Evolutionary conservation across 2,329 filamentous ascomycete species (phyloP).

Genomic region (Xylariomycetidae sp.): DNA sequence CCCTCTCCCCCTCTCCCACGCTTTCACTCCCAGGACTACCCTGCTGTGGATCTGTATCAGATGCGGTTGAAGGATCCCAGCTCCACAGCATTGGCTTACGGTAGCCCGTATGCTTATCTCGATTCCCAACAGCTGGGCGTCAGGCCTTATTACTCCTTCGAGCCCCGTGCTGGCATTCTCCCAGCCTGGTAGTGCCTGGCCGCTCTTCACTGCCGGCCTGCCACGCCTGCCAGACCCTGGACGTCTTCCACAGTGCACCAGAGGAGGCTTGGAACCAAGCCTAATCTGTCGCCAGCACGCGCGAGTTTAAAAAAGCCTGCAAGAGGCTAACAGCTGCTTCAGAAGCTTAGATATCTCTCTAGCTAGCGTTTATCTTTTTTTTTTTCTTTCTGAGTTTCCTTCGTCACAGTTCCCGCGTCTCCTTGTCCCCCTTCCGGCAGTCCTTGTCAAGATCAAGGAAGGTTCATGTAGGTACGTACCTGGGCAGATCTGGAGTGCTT

Average conservation of each 20-base stretch:
- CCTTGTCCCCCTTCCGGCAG: no score
- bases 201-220: background rate
- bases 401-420: no score
- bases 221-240: background rate
- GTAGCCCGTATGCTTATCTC: background rate
- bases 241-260: background rate
- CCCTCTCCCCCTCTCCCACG: background rate
- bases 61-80: background rate
- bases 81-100: background rate
- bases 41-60: background rate
- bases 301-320: background rate
- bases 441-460: background rate
- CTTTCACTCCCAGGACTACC: background rate
- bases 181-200: background rate
- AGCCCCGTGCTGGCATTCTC: conserved; percentile 1
- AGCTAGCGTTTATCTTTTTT: background rate
- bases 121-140: background rate
- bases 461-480: background rate
- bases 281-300: background rate
- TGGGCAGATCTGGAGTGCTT: background rate
- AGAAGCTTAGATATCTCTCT: background rate
- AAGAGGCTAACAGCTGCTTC: background rate
- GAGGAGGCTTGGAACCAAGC: background rate
- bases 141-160: background rate
- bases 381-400: no score